Base-by-base conservation (phyloP, 805 yeast genomes). In the Jamesozyma spencerorum region DNA sequence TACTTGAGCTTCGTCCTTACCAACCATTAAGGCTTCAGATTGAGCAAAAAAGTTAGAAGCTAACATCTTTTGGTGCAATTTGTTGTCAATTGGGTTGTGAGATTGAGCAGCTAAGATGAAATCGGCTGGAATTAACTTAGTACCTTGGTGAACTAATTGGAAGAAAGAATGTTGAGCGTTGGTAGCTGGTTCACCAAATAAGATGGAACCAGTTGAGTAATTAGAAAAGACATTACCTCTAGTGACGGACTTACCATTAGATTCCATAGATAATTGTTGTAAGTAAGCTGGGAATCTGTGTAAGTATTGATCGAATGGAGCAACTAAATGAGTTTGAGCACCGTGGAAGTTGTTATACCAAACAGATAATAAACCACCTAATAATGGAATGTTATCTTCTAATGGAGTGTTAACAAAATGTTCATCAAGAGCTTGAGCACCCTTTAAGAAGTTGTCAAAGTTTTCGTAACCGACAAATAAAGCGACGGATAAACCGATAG, bases 31-130 rank as follows among this genome's bases (percentile, higher is more conserved):
- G 42, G 98, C 96, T 70, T 92, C 98, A 42, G 97, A 81, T 72
- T 92, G 98, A 38, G 98, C 98, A 55, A 92, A 84, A 75, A 84
- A 92, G 78, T 92, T 92, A 47, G 97, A 90, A n/a, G 97, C 97
- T 63, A 92, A 77, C 97, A 92, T 87, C 64, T 75, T 77, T 75
- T 92, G 98, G 74, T 92, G 98, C 62, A 85, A 72, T 75, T 90
- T 87, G 66, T 75, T 64, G 69, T 85, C 94, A 56, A 90, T 81
- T 60, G 97, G 98, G 79, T 92, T 92, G 73, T 92, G 97, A 40
- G 97, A 85, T 71, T 86, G 79, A 42, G 98, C 97, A 57, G 97
- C 96, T 54, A 92, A 68, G 61, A 92, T 86, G 72, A 92, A 92
- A 67, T 92, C 98, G 29, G 97, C 71, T 56, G 98, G 98, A 54